A percentile compares a stretch with the other conserved stretches of the same genome.
Conservation (phyloP, 1,284 basidiomycete genomes). For the Lignosus rhinocerotis region DNA sequence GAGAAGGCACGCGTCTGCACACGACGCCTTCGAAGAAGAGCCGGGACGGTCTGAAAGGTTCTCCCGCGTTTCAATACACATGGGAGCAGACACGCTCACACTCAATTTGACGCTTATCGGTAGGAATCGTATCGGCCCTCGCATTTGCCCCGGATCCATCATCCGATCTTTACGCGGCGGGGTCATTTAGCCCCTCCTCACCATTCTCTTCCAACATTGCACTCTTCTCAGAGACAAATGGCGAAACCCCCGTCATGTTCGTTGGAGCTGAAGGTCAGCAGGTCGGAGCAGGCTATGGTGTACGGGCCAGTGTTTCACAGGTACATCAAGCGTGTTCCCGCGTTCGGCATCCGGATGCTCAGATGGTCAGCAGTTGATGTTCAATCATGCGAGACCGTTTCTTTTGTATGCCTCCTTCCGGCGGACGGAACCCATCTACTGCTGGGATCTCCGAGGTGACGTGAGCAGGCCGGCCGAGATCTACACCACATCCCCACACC, state of each 20-base stretch:
- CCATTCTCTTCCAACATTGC: slow-evolving; percentile 63
- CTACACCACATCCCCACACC: slow-evolving; percentile 30
- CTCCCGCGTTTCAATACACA: neutral
- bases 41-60: slow-evolving; percentile 84
- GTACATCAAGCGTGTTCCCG: slow-evolving; percentile 37
- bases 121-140: slow-evolving; percentile 84
- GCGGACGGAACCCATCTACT: slow-evolving; percentile 61
- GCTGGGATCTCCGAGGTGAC: slow-evolving; percentile 79
- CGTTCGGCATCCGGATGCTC: neutral
- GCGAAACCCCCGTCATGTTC: slow-evolving; percentile 57
- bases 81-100: neutral
- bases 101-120: slow-evolving; percentile 19
- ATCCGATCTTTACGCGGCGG: slow-evolving; percentile 74
- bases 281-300: slow-evolving; percentile 37
- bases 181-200: slow-evolving; percentile 54
- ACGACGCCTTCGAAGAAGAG: slow-evolving; percentile 80
- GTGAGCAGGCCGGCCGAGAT: slow-evolving; percentile 47
- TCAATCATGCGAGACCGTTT: slow-evolving; percentile 73
- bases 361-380: slow-evolving; percentile 59
- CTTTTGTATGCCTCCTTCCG: slow-evolving; percentile 81
- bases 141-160: slow-evolving; percentile 65
- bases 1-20: slow-evolving; percentile 71
- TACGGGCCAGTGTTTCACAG: slow-evolving; percentile 70
- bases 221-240: slow-evolving; percentile 68
- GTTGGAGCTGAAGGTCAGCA: slow-evolving; percentile 42